Percentiles rank a stretch among this genome's conserved stretches.
These are phyloP conservation scores for Nemophila menziesii DNA, from an alignment of 257 asterid genomes.

Conservation along the genomic window DNA sequence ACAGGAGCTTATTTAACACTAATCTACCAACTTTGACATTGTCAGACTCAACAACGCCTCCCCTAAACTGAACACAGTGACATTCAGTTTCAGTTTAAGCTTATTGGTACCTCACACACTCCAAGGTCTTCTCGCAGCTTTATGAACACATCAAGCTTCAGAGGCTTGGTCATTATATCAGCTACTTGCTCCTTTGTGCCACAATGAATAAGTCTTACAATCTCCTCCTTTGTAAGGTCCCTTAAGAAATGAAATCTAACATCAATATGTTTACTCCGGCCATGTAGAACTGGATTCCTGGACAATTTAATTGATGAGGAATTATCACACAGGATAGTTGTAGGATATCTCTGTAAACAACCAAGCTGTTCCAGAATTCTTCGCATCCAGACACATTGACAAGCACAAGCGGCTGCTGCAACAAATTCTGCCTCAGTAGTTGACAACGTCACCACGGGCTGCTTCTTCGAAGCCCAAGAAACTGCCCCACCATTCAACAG, in stretches of 20 bases:
- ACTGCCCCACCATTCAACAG: background rate
- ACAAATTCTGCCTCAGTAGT: background rate
- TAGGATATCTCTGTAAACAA: background rate
- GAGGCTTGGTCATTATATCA: background rate
- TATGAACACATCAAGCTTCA: background rate
- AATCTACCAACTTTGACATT: too few species aligned
- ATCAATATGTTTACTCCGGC: background rate
- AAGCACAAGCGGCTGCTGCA: background rate
- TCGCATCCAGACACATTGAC: background rate
- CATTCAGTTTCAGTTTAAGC: too few species aligned
- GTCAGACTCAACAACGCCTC: too few species aligned
- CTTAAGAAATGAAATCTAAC: background rate
- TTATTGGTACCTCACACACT: too few species aligned
- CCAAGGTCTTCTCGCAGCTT: background rate
- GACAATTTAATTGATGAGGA: background rate
- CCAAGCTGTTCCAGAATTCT: background rate
- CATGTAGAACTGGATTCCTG: slow-evolving; percentile 1
- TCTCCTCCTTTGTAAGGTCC: background rate
- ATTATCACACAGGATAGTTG: background rate
- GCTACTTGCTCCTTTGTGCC: background rate
- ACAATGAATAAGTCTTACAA: background rate
- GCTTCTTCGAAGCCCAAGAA: background rate
- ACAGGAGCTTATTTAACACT: too few species aligned
- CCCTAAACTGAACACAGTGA: too few species aligned
- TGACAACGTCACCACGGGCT: background rate